Evolutionary conservation across 1,139 yeast genomes (phyloP).

Genomic region (Yamadazyma friedrichii): DNA sequence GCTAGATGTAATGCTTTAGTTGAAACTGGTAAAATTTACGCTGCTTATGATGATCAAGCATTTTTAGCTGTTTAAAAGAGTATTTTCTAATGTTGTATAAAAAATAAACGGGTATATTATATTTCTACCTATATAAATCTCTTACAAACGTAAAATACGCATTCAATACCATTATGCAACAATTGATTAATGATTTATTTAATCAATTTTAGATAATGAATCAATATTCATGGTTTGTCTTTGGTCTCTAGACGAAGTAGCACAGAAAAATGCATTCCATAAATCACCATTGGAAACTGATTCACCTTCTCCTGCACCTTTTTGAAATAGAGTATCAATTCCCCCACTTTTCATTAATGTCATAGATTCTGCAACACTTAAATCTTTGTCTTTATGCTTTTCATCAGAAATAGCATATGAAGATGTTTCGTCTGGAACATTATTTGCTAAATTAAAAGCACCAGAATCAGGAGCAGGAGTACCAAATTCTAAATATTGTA

Average conservation of each 20-base stretch:
- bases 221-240: slow-evolving; percentile 18
- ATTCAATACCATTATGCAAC: background rate
- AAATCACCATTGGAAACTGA: slow-evolving; percentile 53
- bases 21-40: slow-evolving; percentile 65
- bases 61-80: slow-evolving; percentile 46
- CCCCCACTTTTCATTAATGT: slow-evolving; percentile 39
- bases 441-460: background rate
- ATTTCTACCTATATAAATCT: background rate
- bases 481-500: slow-evolving; percentile 28
- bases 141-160: background rate
- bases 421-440: background rate
- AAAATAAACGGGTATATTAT: background rate
- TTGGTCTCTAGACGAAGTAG: slow-evolving; percentile 17
- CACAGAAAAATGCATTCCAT: slow-evolving; percentile 59
- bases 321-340: slow-evolving; percentile 40
- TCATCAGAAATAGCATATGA: background rate
- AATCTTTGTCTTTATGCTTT: slow-evolving; percentile 18
- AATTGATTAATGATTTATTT: background rate
- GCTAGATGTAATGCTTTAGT: slow-evolving; percentile 51
- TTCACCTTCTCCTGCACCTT: slow-evolving; percentile 51
- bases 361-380: slow-evolving; percentile 36
- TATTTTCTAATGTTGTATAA: background rate
- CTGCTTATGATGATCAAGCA: slow-evolving; percentile 64
- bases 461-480: slow-evolving; percentile 3
- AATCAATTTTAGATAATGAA: slow-evolving; percentile 12